Evolutionary conservation across 305 asterid genomes (phyloP).

Genomic region (Fraxinus paxiana): DNA sequence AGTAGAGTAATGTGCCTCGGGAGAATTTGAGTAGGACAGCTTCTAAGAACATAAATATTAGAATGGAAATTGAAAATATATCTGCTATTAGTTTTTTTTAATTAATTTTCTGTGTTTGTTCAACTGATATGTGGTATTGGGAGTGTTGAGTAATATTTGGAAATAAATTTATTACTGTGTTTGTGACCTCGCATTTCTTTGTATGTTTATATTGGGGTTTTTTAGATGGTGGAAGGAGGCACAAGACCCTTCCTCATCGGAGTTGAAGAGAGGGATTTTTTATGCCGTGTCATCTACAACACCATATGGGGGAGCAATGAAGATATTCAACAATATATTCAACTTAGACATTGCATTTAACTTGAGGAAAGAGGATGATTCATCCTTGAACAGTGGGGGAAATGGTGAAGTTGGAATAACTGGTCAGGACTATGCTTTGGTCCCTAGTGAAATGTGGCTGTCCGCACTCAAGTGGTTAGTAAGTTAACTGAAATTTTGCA

Average conservation of each 20-base stretch:
- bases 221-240: conserved; percentile 98
- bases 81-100: not conserved
- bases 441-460: conserved; percentile 80
- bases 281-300: conserved; percentile 59
- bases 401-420: conserved; percentile 68
- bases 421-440: conserved; percentile 82
- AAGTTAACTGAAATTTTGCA: not conserved
- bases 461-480: conserved; percentile 83
- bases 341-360: conserved; percentile 70
- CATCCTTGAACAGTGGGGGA: conserved; percentile 36
- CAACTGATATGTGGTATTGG: not conserved
- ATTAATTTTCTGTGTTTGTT: not conserved
- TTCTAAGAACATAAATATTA: not conserved
- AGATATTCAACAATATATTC: conserved; percentile 71
- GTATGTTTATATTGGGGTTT: conserved; percentile 21
- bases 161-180: not conserved
- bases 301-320: conserved; percentile 80
- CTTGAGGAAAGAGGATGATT: conserved; percentile 67
- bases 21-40: not conserved
- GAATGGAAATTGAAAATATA: not conserved
- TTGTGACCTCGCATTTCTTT: conserved; percentile 9
- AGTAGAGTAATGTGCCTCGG: not conserved
- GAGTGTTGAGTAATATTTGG: not conserved
- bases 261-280: conserved; percentile 54
- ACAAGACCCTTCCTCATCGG: conserved; percentile 51